phyloP scores from a whole-genome alignment of 2,329 filamentous ascomycete genomes.

The Ceratocystis eucalypticola region DNA sequence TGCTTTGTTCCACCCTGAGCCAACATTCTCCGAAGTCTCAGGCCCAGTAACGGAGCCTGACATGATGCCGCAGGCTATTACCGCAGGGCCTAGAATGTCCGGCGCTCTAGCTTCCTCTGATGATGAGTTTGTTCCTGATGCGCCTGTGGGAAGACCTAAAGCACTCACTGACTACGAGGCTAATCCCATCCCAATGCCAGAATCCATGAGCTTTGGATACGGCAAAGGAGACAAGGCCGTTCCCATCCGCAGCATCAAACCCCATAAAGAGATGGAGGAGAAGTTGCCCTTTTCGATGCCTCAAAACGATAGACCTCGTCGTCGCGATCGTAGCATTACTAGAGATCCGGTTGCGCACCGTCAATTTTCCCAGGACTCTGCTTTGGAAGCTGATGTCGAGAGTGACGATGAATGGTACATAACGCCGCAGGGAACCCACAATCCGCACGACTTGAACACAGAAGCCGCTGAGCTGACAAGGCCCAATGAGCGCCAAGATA shows the following conservation, averaged over 20 bases:
- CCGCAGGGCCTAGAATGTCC: neutral
- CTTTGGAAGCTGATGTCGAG: constrained; percentile 19
- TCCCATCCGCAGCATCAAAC: neutral
- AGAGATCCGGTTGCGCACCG: constrained; percentile 17
- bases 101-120: constrained; percentile 5
- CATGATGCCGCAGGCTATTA: neutral
- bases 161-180: constrained; percentile 5
- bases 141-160: neutral
- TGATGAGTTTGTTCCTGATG: neutral
- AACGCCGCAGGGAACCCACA: constrained; percentile 33
- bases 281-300: neutral
- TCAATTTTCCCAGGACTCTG: constrained; percentile 20
- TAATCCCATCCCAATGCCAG: constrained; percentile 4
- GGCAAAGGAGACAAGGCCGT: neutral
- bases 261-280: neutral
- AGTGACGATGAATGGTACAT: constrained; percentile 25
- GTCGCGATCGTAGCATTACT: neutral
- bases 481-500: constrained; percentile 26
- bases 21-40: constrained; percentile 16
- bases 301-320: neutral
- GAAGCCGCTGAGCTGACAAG: constrained; percentile 36
- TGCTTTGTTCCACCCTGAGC: neutral
- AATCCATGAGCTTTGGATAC: neutral
- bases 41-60: constrained; percentile 10
- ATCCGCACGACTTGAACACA: constrained; percentile 41